A percentile compares a stretch with the other conserved stretches of the same genome.
Evolutionary conservation across 768 basidiomycete species (phyloP).

Genomic region (Mycena capillaripes): DNA sequence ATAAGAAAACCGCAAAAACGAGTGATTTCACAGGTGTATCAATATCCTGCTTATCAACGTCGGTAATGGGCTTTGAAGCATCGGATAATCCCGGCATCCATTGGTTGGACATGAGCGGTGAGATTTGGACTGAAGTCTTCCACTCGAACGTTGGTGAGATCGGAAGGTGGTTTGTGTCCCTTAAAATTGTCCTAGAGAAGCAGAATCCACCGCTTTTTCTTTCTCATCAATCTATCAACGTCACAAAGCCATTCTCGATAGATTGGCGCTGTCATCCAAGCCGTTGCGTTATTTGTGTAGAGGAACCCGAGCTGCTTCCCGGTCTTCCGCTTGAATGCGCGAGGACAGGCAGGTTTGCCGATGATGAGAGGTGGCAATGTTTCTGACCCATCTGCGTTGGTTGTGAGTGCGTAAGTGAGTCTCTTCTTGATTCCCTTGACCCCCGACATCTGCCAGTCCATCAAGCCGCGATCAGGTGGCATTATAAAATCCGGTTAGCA

Average conservation of each 20-base stretch:
- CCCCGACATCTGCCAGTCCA: constrained; percentile 31
- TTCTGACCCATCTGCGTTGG: constrained; percentile 39
- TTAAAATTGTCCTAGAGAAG: constrained; percentile 40
- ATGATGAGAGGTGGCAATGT: constrained; percentile 35
- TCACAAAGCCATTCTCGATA: constrained; percentile 40
- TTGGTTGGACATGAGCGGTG: constrained; percentile 42
- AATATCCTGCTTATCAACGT: too few relatives aligned
- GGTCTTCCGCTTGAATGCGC: constrained; percentile 37
- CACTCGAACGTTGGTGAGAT: constrained; percentile 30
- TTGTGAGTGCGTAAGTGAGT: constrained; percentile 37
- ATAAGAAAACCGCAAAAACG: too few relatives aligned
- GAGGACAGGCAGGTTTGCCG: constrained; percentile 35
- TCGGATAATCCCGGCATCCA: constrained; percentile 42
- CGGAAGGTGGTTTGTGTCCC: constrained; percentile 28
- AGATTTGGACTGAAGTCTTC: constrained; percentile 41
- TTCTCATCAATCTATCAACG: constrained; percentile 28
- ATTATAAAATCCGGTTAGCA: too few relatives aligned
- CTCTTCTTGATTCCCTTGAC: constrained; percentile 37
- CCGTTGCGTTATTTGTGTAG: constrained; percentile 41
- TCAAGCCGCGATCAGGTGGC: constrained; percentile 37
- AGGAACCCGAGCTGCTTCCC: constrained; percentile 37
- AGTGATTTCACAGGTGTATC: too few relatives aligned
- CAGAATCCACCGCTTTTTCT: constrained; percentile 35
- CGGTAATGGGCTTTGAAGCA: constrained; percentile 43
- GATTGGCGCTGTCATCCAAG: constrained; percentile 41